A percentile compares a stretch with the other conserved stretches of the same genome.
Conservation (phyloP, 1,284 basidiomycete genomes). For the Cutaneotrichosporon spelunceum region DNA sequence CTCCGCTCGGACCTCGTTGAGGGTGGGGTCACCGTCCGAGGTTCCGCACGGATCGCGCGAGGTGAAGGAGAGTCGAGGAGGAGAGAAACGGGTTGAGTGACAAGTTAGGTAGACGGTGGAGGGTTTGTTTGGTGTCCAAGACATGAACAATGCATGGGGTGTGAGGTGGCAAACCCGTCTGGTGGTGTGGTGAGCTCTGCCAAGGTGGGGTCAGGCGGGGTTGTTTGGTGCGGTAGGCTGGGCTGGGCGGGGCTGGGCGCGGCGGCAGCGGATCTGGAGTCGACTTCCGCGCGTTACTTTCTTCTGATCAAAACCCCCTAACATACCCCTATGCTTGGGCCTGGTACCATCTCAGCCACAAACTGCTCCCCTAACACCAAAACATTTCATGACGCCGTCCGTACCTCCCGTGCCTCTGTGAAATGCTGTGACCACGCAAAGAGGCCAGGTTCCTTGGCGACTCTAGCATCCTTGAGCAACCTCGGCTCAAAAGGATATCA, state of each 20-base stretch:
- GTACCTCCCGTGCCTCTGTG: neutral
- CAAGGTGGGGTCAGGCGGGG: neutral
- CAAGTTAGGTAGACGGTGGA: neutral
- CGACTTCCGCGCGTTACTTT: neutral
- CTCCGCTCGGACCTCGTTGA: slow-evolving; percentile 1
- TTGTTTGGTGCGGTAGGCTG: too few species aligned
- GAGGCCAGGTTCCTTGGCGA: neutral
- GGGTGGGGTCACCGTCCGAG: neutral
- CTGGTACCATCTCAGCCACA: too few species aligned
- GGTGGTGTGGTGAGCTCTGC: neutral
- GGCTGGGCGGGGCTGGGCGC: neutral
- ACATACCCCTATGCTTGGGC: neutral
- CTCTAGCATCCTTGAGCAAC: neutral
- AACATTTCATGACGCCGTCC: too few species aligned
- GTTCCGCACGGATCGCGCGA: too few species aligned
- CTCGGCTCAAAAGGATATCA: too few species aligned
- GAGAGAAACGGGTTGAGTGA: too few species aligned
- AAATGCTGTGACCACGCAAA: neutral
- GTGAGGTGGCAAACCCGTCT: too few species aligned
- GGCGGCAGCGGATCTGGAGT: neutral
- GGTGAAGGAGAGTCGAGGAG: too few species aligned
- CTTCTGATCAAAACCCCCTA: too few species aligned
- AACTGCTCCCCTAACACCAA: neutral
- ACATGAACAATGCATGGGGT: too few species aligned
- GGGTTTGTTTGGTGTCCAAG: neutral